Evolutionary conservation across 2,329 filamentous ascomycete species (phyloP).

Genomic region (Cordyceps tenuipes): DNA sequence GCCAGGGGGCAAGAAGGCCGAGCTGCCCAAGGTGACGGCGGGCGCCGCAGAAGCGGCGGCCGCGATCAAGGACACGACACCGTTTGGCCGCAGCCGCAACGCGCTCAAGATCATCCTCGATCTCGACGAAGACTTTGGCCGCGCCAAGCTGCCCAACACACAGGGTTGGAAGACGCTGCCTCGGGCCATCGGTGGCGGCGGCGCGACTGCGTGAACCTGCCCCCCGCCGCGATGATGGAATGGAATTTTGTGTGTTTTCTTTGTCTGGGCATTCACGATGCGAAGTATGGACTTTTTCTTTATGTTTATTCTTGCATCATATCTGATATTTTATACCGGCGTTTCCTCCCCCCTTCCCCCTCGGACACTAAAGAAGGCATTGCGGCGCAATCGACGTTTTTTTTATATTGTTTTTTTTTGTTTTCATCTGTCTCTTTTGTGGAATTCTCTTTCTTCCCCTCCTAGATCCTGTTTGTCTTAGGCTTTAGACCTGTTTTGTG

Average conservation of each 20-base stretch:
- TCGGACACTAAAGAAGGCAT: conserved; percentile 8
- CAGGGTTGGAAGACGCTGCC: conserved; percentile 47
- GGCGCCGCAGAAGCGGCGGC: conserved; percentile 50
- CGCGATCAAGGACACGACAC: conserved; percentile 32
- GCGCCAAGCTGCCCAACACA: conserved; percentile 51
- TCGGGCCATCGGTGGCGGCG: conserved; percentile 36
- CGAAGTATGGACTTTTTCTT: conserved; percentile 7
- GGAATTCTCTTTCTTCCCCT: not conserved
- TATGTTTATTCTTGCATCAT: conserved; percentile 11
- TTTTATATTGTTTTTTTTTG: not conserved
- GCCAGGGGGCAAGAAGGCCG: conserved; percentile 57
- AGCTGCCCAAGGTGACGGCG: conserved; percentile 46
- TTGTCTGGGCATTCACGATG: conserved; percentile 8
- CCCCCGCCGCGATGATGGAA: not conserved
- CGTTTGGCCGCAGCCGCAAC: conserved; percentile 63
- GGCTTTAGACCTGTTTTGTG: not conserved
- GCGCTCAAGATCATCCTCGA: conserved; percentile 94
- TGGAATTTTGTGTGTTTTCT: not conserved
- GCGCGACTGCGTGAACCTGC: conserved; percentile 12
- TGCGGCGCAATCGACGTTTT: conserved; percentile 8
- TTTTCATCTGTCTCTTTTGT: not conserved
- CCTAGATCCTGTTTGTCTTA: not conserved
- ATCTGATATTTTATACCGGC: conserved; percentile 9
- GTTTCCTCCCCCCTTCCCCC: not conserved
- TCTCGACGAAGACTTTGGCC: conserved; percentile 86